Evolutionary conservation across 108 stramenopile species (phyloP).

Genomic region (Fragilaria crotonensis): DNA sequence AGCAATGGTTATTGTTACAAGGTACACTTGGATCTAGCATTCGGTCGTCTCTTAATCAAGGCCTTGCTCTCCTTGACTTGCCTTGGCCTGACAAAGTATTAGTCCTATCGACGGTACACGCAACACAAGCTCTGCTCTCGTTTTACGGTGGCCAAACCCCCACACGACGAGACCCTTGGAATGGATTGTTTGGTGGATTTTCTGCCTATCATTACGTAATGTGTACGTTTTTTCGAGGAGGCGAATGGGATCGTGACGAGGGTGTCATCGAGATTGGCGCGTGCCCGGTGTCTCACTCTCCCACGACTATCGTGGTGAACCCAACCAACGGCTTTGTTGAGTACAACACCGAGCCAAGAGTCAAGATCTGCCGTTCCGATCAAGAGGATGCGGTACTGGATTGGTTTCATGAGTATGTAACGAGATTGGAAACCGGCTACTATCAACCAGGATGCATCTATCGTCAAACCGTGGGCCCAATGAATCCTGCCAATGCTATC

Average conservation of each 20-base stretch:
- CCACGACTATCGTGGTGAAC: background rate
- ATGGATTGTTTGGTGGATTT: conserved; percentile 50
- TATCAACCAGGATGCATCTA: no score
- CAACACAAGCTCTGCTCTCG: conserved; percentile 15
- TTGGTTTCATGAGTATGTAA: conserved; percentile 44
- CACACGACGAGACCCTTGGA: background rate
- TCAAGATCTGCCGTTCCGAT: background rate
- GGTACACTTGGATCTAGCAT: background rate
- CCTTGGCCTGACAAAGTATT: background rate
- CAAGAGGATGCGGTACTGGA: conserved; percentile 27
- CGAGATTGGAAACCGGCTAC: conserved; percentile 15
- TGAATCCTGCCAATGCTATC: conserved; percentile 19
- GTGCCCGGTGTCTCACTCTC: background rate
- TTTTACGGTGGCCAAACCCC: conserved; percentile 19
- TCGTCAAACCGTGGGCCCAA: no score
- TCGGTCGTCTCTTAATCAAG: conserved; percentile 5
- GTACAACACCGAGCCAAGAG: background rate
- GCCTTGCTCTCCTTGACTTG: background rate
- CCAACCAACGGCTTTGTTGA: conserved; percentile 9
- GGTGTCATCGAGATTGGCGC: conserved; percentile 1
- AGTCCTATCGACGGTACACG: background rate
- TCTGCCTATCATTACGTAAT: conserved; percentile 13
- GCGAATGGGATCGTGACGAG: background rate
- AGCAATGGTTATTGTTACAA: conserved; percentile 19
- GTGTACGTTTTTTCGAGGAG: conserved; percentile 3